Percentiles rank a stretch among this genome's conserved stretches.
Evolutionary conservation across 305 asterid species (phyloP).

Genomic region (Rubia balearica): DNA sequence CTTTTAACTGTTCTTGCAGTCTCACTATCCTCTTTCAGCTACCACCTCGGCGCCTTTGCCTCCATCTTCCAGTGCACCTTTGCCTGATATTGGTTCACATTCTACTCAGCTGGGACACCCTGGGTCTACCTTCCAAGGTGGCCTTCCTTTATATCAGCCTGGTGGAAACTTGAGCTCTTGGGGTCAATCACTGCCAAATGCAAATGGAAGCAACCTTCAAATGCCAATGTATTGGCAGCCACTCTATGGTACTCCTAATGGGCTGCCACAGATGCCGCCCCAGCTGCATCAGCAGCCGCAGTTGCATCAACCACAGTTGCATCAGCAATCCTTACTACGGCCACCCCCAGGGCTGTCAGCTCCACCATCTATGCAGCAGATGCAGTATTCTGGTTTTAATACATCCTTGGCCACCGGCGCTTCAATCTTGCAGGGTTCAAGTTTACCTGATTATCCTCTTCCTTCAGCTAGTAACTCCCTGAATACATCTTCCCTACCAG

Average conservation of each 20-base stretch:
- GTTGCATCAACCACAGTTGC: constrained; percentile 50
- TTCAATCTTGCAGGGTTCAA: constrained; percentile 43
- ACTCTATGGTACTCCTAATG: constrained; percentile 76
- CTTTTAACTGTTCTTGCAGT: constrained; percentile 47
- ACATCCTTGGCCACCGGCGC: constrained; percentile 48
- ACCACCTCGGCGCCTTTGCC: constrained; percentile 61
- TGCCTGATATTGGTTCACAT: constrained; percentile 48
- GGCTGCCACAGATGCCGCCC: constrained; percentile 52
- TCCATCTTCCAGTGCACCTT: constrained; percentile 46
- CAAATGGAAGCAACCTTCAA: constrained; percentile 55
- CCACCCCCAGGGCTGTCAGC: constrained; percentile 72
- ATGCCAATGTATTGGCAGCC: constrained; percentile 99
- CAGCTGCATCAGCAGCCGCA: not conserved
- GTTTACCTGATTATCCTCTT: constrained; percentile 46
- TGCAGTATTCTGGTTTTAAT: constrained; percentile 66
- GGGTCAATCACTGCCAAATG: constrained; percentile 75
- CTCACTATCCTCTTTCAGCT: constrained; percentile 70
- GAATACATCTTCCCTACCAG: constrained; percentile 28
- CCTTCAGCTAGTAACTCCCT: constrained; percentile 36
- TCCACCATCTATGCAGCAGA: constrained; percentile 70
- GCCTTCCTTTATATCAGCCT: constrained; percentile 80
- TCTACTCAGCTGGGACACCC: constrained; percentile 61
- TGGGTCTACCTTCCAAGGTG: constrained; percentile 55
- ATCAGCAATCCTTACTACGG: constrained; percentile 73
- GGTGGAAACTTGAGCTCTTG: constrained; percentile 84